phyloP scores from a whole-genome alignment of 2,329 filamentous ascomycete species.

The Colletotrichum sp. region DNA sequence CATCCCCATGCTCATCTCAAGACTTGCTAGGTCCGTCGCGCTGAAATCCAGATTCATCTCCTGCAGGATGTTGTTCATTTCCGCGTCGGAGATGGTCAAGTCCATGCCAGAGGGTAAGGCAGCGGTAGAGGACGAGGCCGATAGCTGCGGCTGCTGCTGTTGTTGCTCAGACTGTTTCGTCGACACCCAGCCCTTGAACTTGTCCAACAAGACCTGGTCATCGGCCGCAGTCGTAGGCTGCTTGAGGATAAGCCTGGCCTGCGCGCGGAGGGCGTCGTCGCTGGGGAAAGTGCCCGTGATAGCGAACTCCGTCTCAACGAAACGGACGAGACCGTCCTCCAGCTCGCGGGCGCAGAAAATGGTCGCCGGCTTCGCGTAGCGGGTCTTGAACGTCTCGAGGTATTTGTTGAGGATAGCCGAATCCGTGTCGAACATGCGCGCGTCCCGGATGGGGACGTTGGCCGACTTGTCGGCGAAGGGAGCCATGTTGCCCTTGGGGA shows the following conservation, averaged over 20 bases:
- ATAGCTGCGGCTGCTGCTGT: neutral
- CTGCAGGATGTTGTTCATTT: constrained; percentile 45
- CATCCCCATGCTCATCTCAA: constrained; percentile 17
- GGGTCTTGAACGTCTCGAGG: constrained; percentile 46
- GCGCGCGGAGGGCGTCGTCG: constrained; percentile 51
- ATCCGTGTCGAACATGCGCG: constrained; percentile 48
- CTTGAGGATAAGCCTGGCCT: constrained; percentile 54
- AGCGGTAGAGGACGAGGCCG: neutral
- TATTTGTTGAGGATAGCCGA: constrained; percentile 53
- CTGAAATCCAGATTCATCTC: constrained; percentile 48
- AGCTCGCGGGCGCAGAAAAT: constrained; percentile 66
- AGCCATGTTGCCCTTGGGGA: constrained; percentile 41
- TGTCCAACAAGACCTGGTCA: constrained; percentile 54
- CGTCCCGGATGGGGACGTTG: constrained; percentile 35
- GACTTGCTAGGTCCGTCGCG: constrained; percentile 26
- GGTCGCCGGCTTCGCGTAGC: constrained; percentile 50
- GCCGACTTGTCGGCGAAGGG: constrained; percentile 24
- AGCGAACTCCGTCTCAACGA: constrained; percentile 46
- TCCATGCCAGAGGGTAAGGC: constrained; percentile 34
- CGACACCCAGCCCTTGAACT: constrained; percentile 56
- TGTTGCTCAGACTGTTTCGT: constrained; percentile 24
- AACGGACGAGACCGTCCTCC: constrained; percentile 57
- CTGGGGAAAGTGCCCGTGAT: constrained; percentile 47
- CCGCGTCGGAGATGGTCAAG: constrained; percentile 40
- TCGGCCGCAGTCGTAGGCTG: constrained; percentile 57